phyloP scores from a whole-genome alignment of 2,329 filamentous ascomycete genomes.

The Alternaria arborescens region DNA sequence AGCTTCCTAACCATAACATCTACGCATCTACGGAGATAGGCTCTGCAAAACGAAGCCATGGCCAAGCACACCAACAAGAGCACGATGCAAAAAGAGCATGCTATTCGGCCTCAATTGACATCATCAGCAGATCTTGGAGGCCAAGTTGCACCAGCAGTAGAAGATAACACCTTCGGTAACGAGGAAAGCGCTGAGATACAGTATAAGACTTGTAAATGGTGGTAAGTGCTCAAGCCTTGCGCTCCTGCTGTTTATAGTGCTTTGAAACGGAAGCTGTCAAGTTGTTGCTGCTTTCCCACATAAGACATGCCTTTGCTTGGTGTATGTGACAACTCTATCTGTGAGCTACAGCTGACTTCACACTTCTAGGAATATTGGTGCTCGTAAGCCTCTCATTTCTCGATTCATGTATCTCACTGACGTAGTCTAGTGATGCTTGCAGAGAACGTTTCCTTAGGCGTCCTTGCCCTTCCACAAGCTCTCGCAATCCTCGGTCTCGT shows the following conservation, averaged over 20 bases:
- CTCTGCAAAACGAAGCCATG: neutral
- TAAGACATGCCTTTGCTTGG: neutral
- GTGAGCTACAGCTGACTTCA: neutral
- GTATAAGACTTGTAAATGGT: conserved; percentile 62
- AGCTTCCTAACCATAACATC: neutral
- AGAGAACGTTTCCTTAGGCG: conserved; percentile 67
- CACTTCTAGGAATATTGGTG: conserved; percentile 7
- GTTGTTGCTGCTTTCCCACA: neutral
- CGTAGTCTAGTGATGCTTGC: conserved; percentile 61
- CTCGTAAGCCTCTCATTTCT: neutral
- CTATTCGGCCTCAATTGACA: neutral
- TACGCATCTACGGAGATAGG: neutral
- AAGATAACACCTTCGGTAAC: conserved; percentile 35
- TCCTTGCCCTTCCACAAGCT: conserved; percentile 63
- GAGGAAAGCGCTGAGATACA: conserved; percentile 55
- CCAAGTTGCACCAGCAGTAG: conserved; percentile 5
- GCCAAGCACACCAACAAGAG: neutral
- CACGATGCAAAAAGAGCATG: neutral
- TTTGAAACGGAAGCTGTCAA: neutral
- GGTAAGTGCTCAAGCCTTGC: conserved; percentile 31
- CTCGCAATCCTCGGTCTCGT: conserved; percentile 63
- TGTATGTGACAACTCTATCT: neutral
- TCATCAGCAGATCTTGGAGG: conserved; percentile 22
- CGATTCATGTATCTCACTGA: neutral
- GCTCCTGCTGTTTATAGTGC: neutral